phyloP scores from a whole-genome alignment of 1,284 basidiomycete genomes.

The Dichomitus squalens region DNA sequence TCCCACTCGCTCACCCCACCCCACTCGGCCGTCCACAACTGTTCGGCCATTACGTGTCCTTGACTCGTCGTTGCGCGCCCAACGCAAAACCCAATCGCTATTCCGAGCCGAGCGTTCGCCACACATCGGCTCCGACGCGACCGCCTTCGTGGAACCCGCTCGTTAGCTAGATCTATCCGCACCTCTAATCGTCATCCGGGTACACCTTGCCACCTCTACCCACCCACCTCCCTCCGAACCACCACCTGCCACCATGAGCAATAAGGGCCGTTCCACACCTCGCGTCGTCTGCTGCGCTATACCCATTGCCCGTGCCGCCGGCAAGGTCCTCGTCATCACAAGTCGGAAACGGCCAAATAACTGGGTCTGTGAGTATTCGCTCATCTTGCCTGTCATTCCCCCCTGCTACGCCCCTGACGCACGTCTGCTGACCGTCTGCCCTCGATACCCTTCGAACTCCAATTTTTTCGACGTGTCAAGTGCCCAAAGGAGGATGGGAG shows the following conservation, averaged over 20 bases:
- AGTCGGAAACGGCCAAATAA: conserved; percentile 76
- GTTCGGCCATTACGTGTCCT: conserved; percentile 24
- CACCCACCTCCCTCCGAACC: conserved; percentile 18
- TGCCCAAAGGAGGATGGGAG: conserved; percentile 88
- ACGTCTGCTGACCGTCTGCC: conserved; percentile 8
- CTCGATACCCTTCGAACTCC: background rate
- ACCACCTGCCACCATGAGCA: conserved; percentile 54
- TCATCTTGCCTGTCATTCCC: conserved; percentile 3
- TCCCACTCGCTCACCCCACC: no score
- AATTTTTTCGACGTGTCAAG: conserved; percentile 39
- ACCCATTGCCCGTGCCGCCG: conserved; percentile 68
- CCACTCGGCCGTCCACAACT: conserved; percentile 1
- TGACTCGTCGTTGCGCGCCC: background rate
- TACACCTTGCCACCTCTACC: conserved; percentile 15
- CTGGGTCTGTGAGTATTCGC: conserved; percentile 78
- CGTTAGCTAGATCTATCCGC: conserved; percentile 6
- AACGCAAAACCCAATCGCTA: conserved; percentile 10
- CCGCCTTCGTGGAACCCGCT: no score
- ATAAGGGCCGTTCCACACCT: conserved; percentile 74
- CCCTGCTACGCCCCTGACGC: conserved; percentile 7
- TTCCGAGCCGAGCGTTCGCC: conserved; percentile 4
- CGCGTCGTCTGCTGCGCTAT: conserved; percentile 87
- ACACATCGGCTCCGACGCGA: background rate
- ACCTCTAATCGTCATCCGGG: conserved; percentile 18
- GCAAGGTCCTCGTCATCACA: conserved; percentile 79